phyloP scores from a whole-genome alignment of 129 eudicot genomes.

The Glebionis coronaria region DNA sequence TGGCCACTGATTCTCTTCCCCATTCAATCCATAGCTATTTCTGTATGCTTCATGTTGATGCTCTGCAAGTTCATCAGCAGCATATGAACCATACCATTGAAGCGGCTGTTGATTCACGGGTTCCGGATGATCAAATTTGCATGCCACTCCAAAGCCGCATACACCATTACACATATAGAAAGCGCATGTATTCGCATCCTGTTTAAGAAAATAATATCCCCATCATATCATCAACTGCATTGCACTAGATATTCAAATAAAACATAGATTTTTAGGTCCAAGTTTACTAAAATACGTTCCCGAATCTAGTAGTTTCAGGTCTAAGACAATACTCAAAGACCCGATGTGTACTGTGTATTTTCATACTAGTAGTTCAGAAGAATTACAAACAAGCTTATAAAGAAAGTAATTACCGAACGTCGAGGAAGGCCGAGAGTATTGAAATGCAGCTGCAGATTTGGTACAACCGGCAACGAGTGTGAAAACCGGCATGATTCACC shows the following conservation, averaged over 20 bases:
- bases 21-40: slow-evolving; percentile 14
- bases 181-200: slow-evolving; percentile 48
- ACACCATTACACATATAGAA: slow-evolving; percentile 48
- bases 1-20: no score
- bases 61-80: slow-evolving; percentile 3
- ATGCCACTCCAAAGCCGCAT: slow-evolving; percentile 44
- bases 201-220: slow-evolving; percentile 6
- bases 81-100: not conserved
- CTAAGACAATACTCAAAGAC: not conserved
- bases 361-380: no score
- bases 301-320: not conserved
- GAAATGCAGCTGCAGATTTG: not conserved
- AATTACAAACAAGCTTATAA: not conserved
- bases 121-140: slow-evolving; percentile 58
- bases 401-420: slow-evolving; percentile 41
- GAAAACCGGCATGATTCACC: slow-evolving; percentile 39
- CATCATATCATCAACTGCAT: not conserved
- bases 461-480: slow-evolving; percentile 24
- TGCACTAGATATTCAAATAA: not conserved
- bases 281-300: not conserved
- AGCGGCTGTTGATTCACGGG: slow-evolving; percentile 19
- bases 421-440: slow-evolving; percentile 43
- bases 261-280: not conserved
- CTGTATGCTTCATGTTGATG: not conserved
- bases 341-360: no score